Conservation (phyloP, 2,329 filamentous ascomycete species). For the Pseudohalonectria lignicola region DNA sequence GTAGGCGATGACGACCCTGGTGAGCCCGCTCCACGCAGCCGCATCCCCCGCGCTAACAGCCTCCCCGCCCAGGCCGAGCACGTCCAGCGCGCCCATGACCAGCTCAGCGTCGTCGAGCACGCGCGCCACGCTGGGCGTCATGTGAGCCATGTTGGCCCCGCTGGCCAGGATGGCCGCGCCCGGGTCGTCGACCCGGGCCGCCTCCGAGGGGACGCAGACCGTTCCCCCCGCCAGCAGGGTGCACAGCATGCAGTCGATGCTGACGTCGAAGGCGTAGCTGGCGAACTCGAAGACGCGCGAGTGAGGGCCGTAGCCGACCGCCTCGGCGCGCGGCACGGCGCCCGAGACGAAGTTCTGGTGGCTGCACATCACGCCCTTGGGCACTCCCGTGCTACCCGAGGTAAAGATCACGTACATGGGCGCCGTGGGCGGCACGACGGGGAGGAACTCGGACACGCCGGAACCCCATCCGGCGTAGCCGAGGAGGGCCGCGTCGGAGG, state of each 20-base stretch:
- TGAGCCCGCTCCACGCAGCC: conserved; percentile 30
- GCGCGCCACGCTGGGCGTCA: conserved; percentile 11
- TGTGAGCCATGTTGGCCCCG: conserved; percentile 9
- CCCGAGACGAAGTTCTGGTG: conserved; percentile 21
- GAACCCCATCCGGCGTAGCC: conserved; percentile 2
- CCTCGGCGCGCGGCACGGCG: conserved; percentile 19
- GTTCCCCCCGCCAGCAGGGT: conserved; percentile 24
- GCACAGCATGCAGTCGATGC: conserved; percentile 23
- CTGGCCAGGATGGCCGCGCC: conserved; percentile 11
- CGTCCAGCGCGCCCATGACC: conserved; percentile 32
- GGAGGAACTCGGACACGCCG: background rate
- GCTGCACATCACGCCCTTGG: conserved; percentile 26
- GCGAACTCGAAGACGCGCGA: conserved; percentile 25
- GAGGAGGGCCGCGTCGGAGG: background rate
- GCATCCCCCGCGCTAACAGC: conserved; percentile 40
- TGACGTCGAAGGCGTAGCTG: conserved; percentile 31
- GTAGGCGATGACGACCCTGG: conserved; percentile 37
- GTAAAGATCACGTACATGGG: conserved; percentile 28
- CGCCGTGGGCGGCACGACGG: background rate
- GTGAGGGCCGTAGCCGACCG: conserved; percentile 1
- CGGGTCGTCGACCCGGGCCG: conserved; percentile 22
- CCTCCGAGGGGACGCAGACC: conserved; percentile 25
- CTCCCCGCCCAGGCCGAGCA: conserved; percentile 38
- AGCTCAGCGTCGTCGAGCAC: conserved; percentile 20
- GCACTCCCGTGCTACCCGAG: conserved; percentile 29